phyloP scores from a whole-genome alignment of 2,329 filamentous ascomycete genomes.

The Hypoxylon sp. region DNA sequence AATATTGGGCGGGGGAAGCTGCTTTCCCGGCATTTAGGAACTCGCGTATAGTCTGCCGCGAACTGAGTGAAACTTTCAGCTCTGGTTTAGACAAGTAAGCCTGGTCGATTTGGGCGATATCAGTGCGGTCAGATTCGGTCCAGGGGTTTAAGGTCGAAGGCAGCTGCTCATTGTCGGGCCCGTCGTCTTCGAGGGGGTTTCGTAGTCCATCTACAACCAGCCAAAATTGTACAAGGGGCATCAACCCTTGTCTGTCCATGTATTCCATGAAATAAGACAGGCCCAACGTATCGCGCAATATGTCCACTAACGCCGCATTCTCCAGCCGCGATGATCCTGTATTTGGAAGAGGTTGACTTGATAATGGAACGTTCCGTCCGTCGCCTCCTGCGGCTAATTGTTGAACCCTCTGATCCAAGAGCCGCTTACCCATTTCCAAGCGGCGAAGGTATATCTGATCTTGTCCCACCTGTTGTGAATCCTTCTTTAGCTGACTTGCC shows the following conservation, averaged over 20 bases:
- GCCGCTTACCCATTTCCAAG: conserved; percentile 89
- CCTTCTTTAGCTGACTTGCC: conserved; percentile 88
- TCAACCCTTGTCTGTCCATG: conserved; percentile 90
- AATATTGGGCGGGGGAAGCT: conserved; percentile 85
- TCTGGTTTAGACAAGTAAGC: conserved; percentile 87
- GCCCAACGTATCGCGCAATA: conserved; percentile 90
- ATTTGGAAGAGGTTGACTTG: conserved; percentile 47
- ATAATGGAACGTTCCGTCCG: conserved; percentile 52
- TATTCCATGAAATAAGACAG: conserved; percentile 99
- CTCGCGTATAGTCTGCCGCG: conserved; percentile 75
- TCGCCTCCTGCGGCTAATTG: conserved; percentile 78
- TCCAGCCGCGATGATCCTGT: conserved; percentile 72
- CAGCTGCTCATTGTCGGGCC: conserved; percentile 74
- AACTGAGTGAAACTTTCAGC: conserved; percentile 78
- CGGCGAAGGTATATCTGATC: conserved; percentile 89
- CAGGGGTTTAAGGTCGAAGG: conserved; percentile 74
- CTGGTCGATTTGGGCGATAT: conserved; percentile 91
- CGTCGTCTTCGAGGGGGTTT: conserved; percentile 88
- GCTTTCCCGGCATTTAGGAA: conserved; percentile 83
- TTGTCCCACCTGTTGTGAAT: conserved; percentile 80
- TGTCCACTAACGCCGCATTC: conserved; percentile 81
- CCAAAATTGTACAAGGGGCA: conserved; percentile 97
- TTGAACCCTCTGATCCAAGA: conserved; percentile 89
- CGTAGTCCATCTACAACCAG: conserved; percentile 96
- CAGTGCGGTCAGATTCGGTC: conserved; percentile 85